A percentile compares a stretch with the other conserved stretches of the same genome.
phyloP scores from a whole-genome alignment of 2,329 filamentous ascomycete genomes.

The Grosmannia huntii region DNA sequence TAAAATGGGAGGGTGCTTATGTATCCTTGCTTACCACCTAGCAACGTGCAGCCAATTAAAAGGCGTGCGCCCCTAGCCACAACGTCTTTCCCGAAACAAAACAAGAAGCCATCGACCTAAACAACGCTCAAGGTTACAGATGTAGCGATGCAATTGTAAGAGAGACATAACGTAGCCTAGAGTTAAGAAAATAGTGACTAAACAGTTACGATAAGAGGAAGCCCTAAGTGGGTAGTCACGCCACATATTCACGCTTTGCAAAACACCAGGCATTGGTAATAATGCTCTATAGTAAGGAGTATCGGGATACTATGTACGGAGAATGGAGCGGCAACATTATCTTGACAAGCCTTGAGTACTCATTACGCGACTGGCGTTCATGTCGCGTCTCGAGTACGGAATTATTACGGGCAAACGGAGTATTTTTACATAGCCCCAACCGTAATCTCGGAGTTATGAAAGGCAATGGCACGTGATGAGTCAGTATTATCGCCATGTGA shows the following conservation, averaged over 20 bases:
- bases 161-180: too few species aligned
- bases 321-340: not conserved
- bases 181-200: too few species aligned
- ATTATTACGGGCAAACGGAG: not conserved
- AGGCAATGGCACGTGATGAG: not conserved
- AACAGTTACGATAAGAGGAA: too few species aligned
- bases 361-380: not conserved
- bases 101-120: not conserved
- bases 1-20: slow-evolving; percentile 7
- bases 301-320: too few species aligned
- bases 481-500: not conserved
- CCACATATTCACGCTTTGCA: too few species aligned
- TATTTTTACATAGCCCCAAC: not conserved
- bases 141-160: not conserved
- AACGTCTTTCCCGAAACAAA: not conserved
- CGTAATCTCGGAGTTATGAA: not conserved
- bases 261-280: too few species aligned
- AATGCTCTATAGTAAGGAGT: too few species aligned
- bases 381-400: not conserved
- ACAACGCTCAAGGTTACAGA: not conserved
- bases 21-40: slow-evolving; percentile 8
- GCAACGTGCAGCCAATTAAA: slow-evolving; percentile 8
- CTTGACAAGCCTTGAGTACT: not conserved
- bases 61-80: slow-evolving; percentile 4
- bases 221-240: too few species aligned